Conservation (phyloP, 352 stramenopile genomes). For the Phytophthora pini region DNA sequence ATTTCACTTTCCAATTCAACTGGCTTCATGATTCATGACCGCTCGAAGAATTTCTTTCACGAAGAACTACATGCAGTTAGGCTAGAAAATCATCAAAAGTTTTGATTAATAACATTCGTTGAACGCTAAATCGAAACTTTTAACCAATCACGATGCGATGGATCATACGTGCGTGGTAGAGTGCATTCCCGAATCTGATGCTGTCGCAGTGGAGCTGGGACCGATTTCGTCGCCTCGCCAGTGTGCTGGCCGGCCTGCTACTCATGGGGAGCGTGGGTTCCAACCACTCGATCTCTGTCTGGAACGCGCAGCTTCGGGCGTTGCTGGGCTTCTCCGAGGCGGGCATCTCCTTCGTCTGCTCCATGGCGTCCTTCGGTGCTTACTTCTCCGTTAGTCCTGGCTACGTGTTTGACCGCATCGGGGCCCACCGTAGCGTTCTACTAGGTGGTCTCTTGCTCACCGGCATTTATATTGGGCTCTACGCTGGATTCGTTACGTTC, state of each 20-base stretch:
- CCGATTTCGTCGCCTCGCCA: conserved; percentile 45
- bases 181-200: neutral
- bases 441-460: conserved; percentile 48
- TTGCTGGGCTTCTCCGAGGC: conserved; percentile 71
- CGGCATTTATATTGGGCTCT: conserved; percentile 52
- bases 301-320: conserved; percentile 73
- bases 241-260: conserved; percentile 57
- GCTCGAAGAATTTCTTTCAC: too few species aligned
- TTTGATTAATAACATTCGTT: too few species aligned
- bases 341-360: conserved; percentile 80
- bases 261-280: conserved; percentile 72
- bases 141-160: conserved; percentile 2
- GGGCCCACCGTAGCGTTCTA: conserved; percentile 62
- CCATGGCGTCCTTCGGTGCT: conserved; percentile 78
- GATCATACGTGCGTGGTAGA: too few species aligned
- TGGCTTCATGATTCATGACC: neutral
- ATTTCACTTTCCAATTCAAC: neutral
- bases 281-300: conserved; percentile 80
- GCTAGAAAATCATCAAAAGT: too few species aligned
- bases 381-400: conserved; percentile 79
- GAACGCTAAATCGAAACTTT: neutral
- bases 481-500: conserved; percentile 38
- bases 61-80: too few species aligned
- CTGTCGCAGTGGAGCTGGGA: conserved; percentile 15
- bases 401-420: conserved; percentile 74